Evolutionary conservation across 2,329 filamentous ascomycete genomes (phyloP), one percentile per base, ranked within the genome.

Genomic region (Fusarium palustre): DNA sequence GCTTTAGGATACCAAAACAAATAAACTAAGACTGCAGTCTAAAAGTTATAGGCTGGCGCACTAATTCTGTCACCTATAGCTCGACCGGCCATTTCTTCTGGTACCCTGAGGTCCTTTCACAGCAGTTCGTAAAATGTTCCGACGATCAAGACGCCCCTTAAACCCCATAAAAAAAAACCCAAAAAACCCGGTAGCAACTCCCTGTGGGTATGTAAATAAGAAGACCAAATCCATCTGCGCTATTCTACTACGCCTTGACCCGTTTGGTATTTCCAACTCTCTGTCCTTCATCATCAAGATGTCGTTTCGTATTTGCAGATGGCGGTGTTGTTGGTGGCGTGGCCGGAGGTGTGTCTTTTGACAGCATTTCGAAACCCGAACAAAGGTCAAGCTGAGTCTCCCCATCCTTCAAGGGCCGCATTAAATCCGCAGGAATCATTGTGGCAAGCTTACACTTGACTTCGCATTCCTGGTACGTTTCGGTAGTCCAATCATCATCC

Each of bases 331-430:
- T 16, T 28, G 48, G n/a, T 52, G 53, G 50, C 22, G 58, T 50
- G 48, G 58, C 25, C 41, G 59, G 49, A 15, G 60, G 69, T 46
- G 64, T 55, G 47, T 63, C 55, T 34, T 55, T 47, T 22, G 55
- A 47, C 28, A 53, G 36, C 16, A 66, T 22, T 28, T 70, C 68
- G 12, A 60, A 70, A 28, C 69, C 69, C 13, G 75, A 71, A 49
- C 79, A 81, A 22, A 81, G 68, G 48, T 81, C 77, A 2, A 81
- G 64, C 28, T 75, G 74, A 8, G 64, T 64, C 64, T 81, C 79
- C 10, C 76, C 79, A 5, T 78, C 74, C 7, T 50, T 36, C 18
- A 80, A 48, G 2, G 76, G 72, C 18, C 74, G 69, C 76, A 81
- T 75, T 22, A 76, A 70, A 6, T 78, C 76, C 1, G 76, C 76